Conservation (phyloP, 139 green algal genomes). For the Chlorella vulgaris region DNA sequence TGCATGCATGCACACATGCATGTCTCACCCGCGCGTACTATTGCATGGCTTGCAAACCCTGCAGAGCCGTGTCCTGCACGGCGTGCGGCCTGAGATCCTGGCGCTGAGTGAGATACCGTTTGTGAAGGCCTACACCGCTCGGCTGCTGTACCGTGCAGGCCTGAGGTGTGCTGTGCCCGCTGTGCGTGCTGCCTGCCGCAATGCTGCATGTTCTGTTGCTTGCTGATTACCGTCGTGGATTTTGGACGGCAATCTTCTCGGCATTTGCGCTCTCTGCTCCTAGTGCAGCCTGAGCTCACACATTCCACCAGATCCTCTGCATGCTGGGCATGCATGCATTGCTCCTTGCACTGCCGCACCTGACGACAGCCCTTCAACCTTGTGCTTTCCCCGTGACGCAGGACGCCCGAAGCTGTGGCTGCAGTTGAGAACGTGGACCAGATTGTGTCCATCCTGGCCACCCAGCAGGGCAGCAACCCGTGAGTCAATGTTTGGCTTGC, state of each 20-base stretch:
- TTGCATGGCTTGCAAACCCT: no score
- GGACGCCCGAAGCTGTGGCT: conserved; percentile 70
- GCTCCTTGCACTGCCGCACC: not conserved
- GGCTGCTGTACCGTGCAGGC: conserved; percentile 81
- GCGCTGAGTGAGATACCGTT: conserved; percentile 76
- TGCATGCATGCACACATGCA: no score
- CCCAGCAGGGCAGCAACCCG: not conserved
- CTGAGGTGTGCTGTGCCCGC: conserved; percentile 41
- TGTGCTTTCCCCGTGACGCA: no score
- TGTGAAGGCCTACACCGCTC: conserved; percentile 67
- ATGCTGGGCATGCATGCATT: no score
- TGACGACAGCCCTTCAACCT: no score
- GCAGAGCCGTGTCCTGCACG: conserved; percentile 61
- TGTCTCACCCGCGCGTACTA: not conserved
- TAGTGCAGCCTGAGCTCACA: no score
- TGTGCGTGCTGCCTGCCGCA: not conserved
- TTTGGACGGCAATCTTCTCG: no score
- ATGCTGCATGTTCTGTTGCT: no score
- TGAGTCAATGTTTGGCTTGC: conserved; percentile 1
- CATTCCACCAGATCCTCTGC: no score
- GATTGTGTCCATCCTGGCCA: conserved; percentile 48
- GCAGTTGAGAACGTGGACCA: conserved; percentile 50
- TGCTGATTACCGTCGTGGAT: no score
- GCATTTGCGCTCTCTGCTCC: no score
- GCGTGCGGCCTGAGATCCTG: conserved; percentile 76